Evolutionary conservation across 345 rosid genomes (phyloP).

Genomic region (Garcia nutans): DNA sequence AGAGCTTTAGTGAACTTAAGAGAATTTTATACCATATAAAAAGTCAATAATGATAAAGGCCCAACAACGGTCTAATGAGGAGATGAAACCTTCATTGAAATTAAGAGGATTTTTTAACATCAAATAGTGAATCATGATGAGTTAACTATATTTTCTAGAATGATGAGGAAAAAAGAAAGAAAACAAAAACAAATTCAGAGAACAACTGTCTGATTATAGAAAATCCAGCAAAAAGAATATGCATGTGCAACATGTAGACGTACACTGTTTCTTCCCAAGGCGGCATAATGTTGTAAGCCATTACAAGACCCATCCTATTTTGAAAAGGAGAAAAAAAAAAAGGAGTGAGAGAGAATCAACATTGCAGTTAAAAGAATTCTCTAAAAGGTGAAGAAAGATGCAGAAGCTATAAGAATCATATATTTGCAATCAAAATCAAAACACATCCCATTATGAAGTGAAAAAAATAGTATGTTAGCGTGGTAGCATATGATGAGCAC

Average conservation of each 20-base stretch:
- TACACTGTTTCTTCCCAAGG: slow-evolving; percentile 94
- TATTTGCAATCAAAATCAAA: slow-evolving; percentile 8
- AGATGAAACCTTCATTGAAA: background rate
- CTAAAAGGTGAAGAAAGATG: background rate
- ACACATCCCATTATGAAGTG: background rate
- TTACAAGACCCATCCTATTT: slow-evolving; percentile 97
- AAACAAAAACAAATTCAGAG: background rate
- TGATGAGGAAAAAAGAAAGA: background rate
- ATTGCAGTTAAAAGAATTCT: background rate
- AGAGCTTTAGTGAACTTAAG: background rate
- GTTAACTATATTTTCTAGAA: background rate
- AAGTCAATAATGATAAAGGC: background rate
- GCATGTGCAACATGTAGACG: slow-evolving; percentile 29
- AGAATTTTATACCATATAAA: background rate
- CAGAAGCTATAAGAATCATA: background rate
- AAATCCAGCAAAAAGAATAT: background rate
- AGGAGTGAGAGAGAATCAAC: background rate
- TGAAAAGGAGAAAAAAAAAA: background rate
- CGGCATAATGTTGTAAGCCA: slow-evolving; percentile 98
- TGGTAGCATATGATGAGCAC: background rate
- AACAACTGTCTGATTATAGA: background rate
- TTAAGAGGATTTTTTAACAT: background rate
- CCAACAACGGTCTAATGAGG: background rate
- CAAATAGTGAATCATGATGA: background rate
- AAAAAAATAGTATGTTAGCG: background rate